These are phyloP conservation scores for Afroboletus lepidellus DNA, from an alignment of 1,284 basidiomycete genomes.

Conservation along the genomic window DNA sequence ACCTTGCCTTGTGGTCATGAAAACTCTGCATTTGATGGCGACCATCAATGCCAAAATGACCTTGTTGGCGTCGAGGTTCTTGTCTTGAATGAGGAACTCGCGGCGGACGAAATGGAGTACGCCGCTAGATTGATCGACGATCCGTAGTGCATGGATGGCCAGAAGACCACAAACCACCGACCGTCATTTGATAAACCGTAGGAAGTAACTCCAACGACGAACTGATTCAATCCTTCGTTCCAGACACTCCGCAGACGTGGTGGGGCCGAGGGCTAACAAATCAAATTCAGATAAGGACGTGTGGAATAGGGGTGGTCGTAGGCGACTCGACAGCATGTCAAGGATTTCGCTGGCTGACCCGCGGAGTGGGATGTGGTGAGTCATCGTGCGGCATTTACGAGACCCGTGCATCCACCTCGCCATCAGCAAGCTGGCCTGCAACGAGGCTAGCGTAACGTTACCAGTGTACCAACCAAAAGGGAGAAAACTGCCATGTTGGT, in stretches of 20 bases:
- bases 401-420: slow-evolving; percentile 5
- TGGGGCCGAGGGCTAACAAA: slow-evolving; percentile 50
- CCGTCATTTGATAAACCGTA: slow-evolving; percentile 71
- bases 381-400: slow-evolving; percentile 1
- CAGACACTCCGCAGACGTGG: slow-evolving; percentile 50
- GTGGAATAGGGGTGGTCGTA: slow-evolving; percentile 14
- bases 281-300: slow-evolving; percentile 18
- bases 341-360: slow-evolving; percentile 15
- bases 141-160: slow-evolving; percentile 60
- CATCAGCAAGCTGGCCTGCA: slow-evolving; percentile 12
- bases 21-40: slow-evolving; percentile 56
- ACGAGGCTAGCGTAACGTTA: slow-evolving; percentile 16
- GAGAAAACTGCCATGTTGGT: slow-evolving; percentile 3
- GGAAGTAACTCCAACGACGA: slow-evolving; percentile 49
- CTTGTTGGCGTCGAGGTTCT: slow-evolving; percentile 51
- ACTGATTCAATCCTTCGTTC: slow-evolving; percentile 47
- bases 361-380: slow-evolving; percentile 3
- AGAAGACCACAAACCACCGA: slow-evolving; percentile 47
- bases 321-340: slow-evolving; percentile 41
- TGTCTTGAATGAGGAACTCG: slow-evolving; percentile 56
- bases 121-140: slow-evolving; percentile 61
- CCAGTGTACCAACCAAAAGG: background rate
- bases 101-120: slow-evolving; percentile 53
- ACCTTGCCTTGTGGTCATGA: slow-evolving; percentile 57
- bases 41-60: slow-evolving; percentile 59